Percentiles rank a stretch among this genome's conserved stretches.
phyloP scores from a whole-genome alignment of 2,329 filamentous ascomycete genomes.

The Fusarium dlaminii region DNA sequence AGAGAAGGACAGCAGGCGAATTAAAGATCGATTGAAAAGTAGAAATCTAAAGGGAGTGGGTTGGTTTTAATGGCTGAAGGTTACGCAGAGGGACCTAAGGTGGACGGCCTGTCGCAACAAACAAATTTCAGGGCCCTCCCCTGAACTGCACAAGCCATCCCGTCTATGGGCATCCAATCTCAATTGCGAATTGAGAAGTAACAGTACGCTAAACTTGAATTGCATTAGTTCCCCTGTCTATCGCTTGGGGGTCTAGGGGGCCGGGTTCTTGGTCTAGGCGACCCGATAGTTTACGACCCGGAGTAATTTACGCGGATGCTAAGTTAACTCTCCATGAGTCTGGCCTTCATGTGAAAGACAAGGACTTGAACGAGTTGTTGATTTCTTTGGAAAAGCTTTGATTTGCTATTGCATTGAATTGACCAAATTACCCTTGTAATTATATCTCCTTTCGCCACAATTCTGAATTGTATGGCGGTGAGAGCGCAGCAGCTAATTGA shows the following conservation, averaged over 20 bases:
- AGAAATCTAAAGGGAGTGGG: constrained; percentile 27
- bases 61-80: constrained; percentile 40
- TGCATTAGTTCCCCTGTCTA: constrained; percentile 20
- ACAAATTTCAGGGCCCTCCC: constrained; percentile 46
- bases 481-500: constrained; percentile 13
- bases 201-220: constrained; percentile 33
- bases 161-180: constrained; percentile 40
- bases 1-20: constrained; percentile 12
- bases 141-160: constrained; percentile 39
- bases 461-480: constrained; percentile 30
- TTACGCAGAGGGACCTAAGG: constrained; percentile 32
- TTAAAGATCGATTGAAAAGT: constrained; percentile 22
- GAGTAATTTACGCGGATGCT: background rate
- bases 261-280: constrained; percentile 18
- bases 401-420: constrained; percentile 6
- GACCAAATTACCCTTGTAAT: constrained; percentile 3
- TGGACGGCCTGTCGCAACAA: constrained; percentile 41
- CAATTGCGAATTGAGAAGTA: constrained; percentile 37
- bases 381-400: background rate
- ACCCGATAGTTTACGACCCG: constrained; percentile 8
- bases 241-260: constrained; percentile 29
- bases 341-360: constrained; percentile 13
- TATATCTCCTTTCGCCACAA: background rate
- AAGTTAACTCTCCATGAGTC: constrained; percentile 6
- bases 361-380: background rate